These are phyloP conservation scores for Nigrograna mackinnonii DNA, from an alignment of 2,329 filamentous ascomycete species.

Conservation along the genomic window DNA sequence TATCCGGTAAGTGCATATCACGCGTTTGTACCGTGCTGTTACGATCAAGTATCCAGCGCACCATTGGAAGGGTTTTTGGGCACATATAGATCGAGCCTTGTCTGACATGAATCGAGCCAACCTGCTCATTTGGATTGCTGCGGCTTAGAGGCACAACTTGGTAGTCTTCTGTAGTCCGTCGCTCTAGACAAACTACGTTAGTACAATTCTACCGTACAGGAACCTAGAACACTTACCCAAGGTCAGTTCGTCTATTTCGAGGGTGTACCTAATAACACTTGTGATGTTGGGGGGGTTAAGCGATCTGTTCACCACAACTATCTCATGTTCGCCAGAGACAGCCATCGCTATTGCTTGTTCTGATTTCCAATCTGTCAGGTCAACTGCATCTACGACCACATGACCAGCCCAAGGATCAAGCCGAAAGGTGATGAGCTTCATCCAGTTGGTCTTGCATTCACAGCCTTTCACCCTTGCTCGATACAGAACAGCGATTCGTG, in stretches of 20 bases:
- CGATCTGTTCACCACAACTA: constrained; percentile 7
- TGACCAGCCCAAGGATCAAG: constrained; percentile 11
- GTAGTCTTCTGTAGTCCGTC: neutral
- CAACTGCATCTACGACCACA: constrained; percentile 6
- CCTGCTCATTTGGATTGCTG: neutral
- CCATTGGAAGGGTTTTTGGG: neutral
- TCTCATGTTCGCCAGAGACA: constrained; percentile 3
- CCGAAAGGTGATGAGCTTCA: constrained; percentile 12
- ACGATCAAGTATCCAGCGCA: neutral
- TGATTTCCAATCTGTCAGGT: neutral
- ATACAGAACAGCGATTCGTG: constrained; percentile 9
- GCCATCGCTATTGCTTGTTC: constrained; percentile 9
- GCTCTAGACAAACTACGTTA: no score
- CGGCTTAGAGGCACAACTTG: neutral
- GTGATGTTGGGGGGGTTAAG: neutral
- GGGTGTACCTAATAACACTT: no score
- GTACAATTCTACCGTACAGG: no score
- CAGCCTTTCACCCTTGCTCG: neutral
- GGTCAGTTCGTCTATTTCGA: no score
- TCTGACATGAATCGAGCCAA: no score
- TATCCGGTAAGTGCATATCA: constrained; percentile 10
- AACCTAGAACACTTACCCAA: no score
- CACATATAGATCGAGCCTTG: no score
- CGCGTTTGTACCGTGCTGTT: constrained; percentile 4
- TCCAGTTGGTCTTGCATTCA: neutral